Percentiles rank a stretch among this genome's conserved stretches.
These are phyloP conservation scores for Xanthoparmelia taractica DNA, from an alignment of 495 filamentous ascomycete genomes.

Conservation along the genomic window DNA sequence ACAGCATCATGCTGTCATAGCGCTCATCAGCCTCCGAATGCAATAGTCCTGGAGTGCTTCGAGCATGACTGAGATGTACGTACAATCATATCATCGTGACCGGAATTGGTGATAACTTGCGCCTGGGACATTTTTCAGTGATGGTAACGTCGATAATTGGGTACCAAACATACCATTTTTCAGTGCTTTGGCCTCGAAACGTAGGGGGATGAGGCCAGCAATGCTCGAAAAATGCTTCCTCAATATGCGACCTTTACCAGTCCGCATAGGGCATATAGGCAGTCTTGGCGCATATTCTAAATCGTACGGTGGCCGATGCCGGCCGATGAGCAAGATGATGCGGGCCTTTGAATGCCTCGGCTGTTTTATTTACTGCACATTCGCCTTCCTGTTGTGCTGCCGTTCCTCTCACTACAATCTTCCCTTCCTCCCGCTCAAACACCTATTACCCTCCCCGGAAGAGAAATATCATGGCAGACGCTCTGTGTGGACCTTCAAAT, in stretches of 20 bases:
- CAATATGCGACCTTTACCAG: neutral
- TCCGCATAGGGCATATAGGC: neutral
- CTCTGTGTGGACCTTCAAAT: slow-evolving; percentile 83
- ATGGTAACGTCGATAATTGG: slow-evolving; percentile 1
- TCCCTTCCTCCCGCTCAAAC: neutral
- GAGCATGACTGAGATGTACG: slow-evolving; percentile 33
- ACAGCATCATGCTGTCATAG: slow-evolving; percentile 80
- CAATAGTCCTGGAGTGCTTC: slow-evolving; percentile 6
- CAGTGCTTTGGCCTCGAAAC: slow-evolving; percentile 3
- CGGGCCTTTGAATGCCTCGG: neutral
- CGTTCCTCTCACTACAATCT: neutral
- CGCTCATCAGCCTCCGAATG: slow-evolving; percentile 9
- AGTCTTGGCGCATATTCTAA: neutral
- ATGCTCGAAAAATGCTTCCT: neutral
- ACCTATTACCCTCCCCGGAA: no score
- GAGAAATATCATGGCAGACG: slow-evolving; percentile 58
- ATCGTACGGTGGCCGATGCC: neutral
- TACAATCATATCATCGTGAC: slow-evolving; percentile 99
- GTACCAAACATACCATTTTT: slow-evolving; percentile 12
- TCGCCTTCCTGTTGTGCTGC: neutral
- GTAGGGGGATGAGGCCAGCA: neutral
- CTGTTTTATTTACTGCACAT: neutral
- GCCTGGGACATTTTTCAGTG: slow-evolving; percentile 40
- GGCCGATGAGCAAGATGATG: no score
- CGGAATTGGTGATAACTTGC: slow-evolving; percentile 81